Evolutionary conservation across 164 flowering plant species (phyloP), one percentile per base, ranked within the genome.

Genomic region (Magnolia officinalis): DNA sequence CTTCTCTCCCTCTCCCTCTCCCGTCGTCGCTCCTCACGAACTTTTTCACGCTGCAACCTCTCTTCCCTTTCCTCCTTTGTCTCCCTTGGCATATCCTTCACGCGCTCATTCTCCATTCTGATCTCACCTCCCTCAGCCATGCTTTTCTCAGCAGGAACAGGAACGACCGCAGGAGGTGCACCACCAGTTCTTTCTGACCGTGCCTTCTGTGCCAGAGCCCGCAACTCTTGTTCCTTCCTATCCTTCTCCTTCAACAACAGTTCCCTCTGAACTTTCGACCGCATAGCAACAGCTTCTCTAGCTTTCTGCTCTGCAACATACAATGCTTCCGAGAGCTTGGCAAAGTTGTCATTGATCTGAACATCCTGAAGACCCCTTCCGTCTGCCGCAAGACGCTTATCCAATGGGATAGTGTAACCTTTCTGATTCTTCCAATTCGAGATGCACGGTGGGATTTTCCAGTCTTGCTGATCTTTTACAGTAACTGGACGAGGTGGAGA

Each of bases 391-490:
- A 95, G 87, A 79, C 97, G 98, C 77, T 95, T 95, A 72, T 95
- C 98, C n/a, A 95, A 87, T 2, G 98, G 99, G 72, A 95, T 91
- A 0, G 98, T 95, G 71, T 93, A 95, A 50, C 99, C 98, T 76
- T 93, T 93, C 4, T 95, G 97, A 51, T 95, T 95, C 88, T 95
- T 95, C 98, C 99, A 95, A 77, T 95, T 95, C 0, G 99, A 95
- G 59, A 93, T 92, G 74, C 98, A 93, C 7, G 99, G 99, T 0
- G 98, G 99, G 16, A 93, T 92, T 74, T 92, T 95, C 98, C 98
- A 93, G 74, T 95, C 99, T 72, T 92, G 95, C 81, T 93, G 98
- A 79, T 95, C 99, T 77, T 92, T 93, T 68, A 95, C 97, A 4
- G 99, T 95, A 74, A 95, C 95, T 66, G 99, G 97, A 58, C 98